A percentile compares a stretch with the other conserved stretches of the same genome.
phyloP scores from a whole-genome alignment of 2,329 filamentous ascomycete genomes.

The Allantophomopsis cytisporea region DNA sequence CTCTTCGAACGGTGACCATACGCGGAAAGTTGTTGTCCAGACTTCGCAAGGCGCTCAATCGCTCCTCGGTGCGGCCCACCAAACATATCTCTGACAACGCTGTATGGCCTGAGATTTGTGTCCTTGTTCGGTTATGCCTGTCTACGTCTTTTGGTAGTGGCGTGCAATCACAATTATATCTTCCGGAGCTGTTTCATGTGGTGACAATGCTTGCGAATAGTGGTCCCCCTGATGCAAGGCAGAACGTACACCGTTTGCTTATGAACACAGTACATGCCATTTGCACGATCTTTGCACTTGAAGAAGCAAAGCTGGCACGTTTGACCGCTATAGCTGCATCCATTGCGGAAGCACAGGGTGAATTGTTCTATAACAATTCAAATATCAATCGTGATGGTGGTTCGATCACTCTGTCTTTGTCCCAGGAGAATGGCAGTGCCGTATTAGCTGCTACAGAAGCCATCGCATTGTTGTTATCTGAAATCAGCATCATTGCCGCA shows the following conservation, averaged over 20 bases:
- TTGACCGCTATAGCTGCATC: slow-evolving; percentile 39
- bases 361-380: slow-evolving; percentile 33
- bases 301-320: slow-evolving; percentile 33
- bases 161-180: slow-evolving; percentile 51
- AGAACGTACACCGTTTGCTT: slow-evolving; percentile 47
- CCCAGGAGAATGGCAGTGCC: slow-evolving; percentile 31
- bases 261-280: slow-evolving; percentile 56
- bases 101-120: slow-evolving; percentile 57
- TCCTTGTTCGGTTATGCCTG: slow-evolving; percentile 51
- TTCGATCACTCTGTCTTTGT: slow-evolving; percentile 30
- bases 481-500: slow-evolving; percentile 49
- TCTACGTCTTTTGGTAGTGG: slow-evolving; percentile 55
- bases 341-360: slow-evolving; percentile 43
- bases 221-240: slow-evolving; percentile 39
- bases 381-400: slow-evolving; percentile 33
- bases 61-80: slow-evolving; percentile 53
- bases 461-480: slow-evolving; percentile 46
- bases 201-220: slow-evolving; percentile 60
- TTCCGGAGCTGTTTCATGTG: slow-evolving; percentile 57
- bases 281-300: slow-evolving; percentile 49
- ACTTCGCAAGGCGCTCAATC: slow-evolving; percentile 52
- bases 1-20: slow-evolving; percentile 51
- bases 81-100: slow-evolving; percentile 50
- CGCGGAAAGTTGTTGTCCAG: slow-evolving; percentile 52
- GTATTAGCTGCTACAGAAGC: slow-evolving; percentile 36